Evolutionary conservation across 306 rosid genomes (phyloP).

Genomic region (Fragaria vesca): DNA sequence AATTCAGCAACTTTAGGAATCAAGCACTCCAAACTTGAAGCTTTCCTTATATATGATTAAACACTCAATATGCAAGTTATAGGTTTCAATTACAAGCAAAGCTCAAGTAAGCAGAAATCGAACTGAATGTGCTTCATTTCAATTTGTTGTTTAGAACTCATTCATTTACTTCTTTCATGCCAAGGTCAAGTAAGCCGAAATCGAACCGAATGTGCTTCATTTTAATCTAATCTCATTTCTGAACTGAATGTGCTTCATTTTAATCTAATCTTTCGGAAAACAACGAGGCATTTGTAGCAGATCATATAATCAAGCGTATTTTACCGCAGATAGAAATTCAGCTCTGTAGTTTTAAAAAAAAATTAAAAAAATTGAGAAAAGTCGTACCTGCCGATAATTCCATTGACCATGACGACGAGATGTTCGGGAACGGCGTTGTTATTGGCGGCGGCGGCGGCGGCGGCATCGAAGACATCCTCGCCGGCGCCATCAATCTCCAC

Average conservation of each 20-base stretch:
- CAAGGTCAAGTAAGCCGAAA: too few species aligned
- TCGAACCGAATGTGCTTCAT: not conserved
- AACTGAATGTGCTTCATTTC: not conserved
- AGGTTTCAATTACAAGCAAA: not conserved
- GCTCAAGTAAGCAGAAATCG: not conserved
- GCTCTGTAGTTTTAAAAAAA: not conserved
- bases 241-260: not conserved
- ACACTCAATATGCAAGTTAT: not conserved
- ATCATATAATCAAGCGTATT: not conserved
- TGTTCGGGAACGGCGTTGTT: constrained; percentile 42
- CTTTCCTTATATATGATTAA: not conserved
- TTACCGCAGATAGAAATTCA: not conserved
- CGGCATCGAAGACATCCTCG: constrained; percentile 36
- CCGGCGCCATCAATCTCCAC: constrained; percentile 42
- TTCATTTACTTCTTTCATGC: too few species aligned
- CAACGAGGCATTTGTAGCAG: not conserved
- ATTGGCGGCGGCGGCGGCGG: constrained; percentile 19
- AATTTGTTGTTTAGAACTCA: too few species aligned
- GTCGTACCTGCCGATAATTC: constrained; percentile 70
- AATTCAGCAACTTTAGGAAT: not conserved
- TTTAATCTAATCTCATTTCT: not conserved
- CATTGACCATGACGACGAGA: constrained; percentile 87
- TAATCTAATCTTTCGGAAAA: too few species aligned
- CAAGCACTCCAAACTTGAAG: not conserved
- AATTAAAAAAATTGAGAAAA: not conserved